These are phyloP conservation scores for Suaeda aralocaspica DNA, from an alignment of 148 eudicot genomes.

Conservation along the genomic window DNA sequence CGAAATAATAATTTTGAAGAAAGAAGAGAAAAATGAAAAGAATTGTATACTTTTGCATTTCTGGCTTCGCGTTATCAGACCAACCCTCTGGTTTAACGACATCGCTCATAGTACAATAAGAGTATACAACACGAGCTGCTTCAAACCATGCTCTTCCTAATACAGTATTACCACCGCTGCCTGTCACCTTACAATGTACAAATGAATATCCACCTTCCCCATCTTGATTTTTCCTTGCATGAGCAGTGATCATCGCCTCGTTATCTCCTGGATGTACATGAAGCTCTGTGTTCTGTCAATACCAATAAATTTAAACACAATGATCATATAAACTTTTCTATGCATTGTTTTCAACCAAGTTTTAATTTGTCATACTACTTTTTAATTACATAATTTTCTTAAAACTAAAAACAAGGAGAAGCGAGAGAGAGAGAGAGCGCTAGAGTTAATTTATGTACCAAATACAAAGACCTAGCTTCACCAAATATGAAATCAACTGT, in stretches of 20 bases:
- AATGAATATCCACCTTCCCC: constrained; percentile 26
- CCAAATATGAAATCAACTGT: constrained; percentile 39
- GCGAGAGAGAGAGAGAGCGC: too few species aligned
- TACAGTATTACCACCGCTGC: constrained; percentile 16
- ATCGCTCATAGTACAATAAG: constrained; percentile 24
- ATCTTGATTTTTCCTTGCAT: constrained; percentile 20
- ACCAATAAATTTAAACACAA: too few species aligned
- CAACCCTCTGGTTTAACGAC: constrained; percentile 33
- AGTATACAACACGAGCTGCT: constrained; percentile 25
- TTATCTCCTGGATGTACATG: constrained; percentile 30
- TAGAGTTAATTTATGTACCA: constrained; percentile 20
- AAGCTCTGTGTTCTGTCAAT: constrained; percentile 25
- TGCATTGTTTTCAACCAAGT: too few species aligned
- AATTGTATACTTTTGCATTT: constrained; percentile 19
- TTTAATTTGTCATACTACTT: too few species aligned
- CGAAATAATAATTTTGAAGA: too few species aligned
- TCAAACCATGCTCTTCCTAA: constrained; percentile 36
- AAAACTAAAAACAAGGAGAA: too few species aligned
- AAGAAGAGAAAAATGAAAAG: too few species aligned
- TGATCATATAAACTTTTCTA: too few species aligned
- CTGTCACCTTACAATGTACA: constrained; percentile 29
- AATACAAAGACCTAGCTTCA: constrained; percentile 25
- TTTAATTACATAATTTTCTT: too few species aligned
- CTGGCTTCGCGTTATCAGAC: constrained; percentile 24
- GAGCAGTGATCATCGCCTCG: constrained; percentile 27